Evolutionary conservation across 140 eudicot genomes (phyloP).

Genomic region (Senecio squalidus): DNA sequence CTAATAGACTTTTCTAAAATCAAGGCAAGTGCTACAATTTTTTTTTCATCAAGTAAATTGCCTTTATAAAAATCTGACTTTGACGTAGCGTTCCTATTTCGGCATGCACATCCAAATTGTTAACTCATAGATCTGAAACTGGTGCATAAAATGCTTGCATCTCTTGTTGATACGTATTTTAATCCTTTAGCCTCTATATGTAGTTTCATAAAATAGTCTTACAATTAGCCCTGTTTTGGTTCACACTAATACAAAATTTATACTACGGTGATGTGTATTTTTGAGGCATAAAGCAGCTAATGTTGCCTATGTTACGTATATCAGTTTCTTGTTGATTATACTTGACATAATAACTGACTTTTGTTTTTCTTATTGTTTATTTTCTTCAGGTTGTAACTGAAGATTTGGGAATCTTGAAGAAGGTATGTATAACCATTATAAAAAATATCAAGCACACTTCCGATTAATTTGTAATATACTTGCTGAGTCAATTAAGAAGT

Average conservation of each 20-base stretch:
- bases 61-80: background rate
- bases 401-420: constrained; percentile 82
- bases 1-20: constrained; percentile 80
- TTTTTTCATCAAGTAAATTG: background rate
- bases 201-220: too few relatives aligned
- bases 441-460: background rate
- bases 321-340: background rate
- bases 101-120: constrained; percentile 1
- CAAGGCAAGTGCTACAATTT: constrained; percentile 53
- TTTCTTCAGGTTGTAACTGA: constrained; percentile 60
- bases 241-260: too few relatives aligned
- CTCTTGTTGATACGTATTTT: too few relatives aligned
- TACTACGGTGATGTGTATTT: background rate
- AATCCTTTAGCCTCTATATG: too few relatives aligned
- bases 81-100: constrained; percentile 7
- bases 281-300: background rate
- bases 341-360: background rate
- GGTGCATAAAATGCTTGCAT: too few relatives aligned
- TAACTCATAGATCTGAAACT: background rate
- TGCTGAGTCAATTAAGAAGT: background rate
- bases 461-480: background rate
- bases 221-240: too few relatives aligned
- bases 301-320: constrained; percentile 9
- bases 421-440: constrained; percentile 41
- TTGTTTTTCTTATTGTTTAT: background rate